These are phyloP conservation scores for Hirsutella thompsonii DNA, from an alignment of 2,329 filamentous ascomycete species.

Conservation along the genomic window DNA sequence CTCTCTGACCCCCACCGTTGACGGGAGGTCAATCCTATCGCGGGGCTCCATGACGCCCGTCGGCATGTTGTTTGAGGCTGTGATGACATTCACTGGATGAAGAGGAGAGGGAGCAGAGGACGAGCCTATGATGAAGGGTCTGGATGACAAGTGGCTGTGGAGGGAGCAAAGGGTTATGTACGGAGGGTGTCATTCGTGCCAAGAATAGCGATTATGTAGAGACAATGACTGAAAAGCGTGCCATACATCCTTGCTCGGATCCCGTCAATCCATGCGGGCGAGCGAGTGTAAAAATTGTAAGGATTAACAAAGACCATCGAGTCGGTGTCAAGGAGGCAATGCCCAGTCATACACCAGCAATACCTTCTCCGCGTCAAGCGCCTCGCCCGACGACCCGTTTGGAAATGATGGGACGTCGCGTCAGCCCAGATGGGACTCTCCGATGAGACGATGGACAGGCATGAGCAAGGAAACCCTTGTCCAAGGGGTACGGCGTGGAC, in stretches of 20 bases:
- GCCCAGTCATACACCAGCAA: neutral
- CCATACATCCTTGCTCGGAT: conserved; percentile 1
- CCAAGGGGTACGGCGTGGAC: neutral
- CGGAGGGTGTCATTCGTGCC: conserved; percentile 1
- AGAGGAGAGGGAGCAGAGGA: neutral
- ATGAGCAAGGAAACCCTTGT: neutral
- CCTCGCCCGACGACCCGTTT: conserved; percentile 23
- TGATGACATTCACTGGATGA: neutral
- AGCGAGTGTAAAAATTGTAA: neutral
- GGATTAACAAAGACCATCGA: neutral
- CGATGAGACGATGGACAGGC: neutral
- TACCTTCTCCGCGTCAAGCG: no score
- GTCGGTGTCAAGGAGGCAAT: neutral
- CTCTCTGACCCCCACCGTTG: neutral
- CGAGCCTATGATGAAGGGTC: neutral
- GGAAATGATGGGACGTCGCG: conserved; percentile 34
- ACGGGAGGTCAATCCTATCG: neutral
- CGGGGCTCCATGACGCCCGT: neutral
- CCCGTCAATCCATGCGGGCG: neutral
- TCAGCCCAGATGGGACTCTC: neutral
- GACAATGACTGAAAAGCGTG: neutral
- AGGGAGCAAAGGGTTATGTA: neutral
- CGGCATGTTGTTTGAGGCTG: neutral
- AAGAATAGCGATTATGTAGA: conserved; percentile 1
- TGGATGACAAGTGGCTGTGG: neutral